These are phyloP conservation scores for Citrullus mucosospermus DNA, from an alignment of 306 rosid species.

Conservation along the genomic window DNA sequence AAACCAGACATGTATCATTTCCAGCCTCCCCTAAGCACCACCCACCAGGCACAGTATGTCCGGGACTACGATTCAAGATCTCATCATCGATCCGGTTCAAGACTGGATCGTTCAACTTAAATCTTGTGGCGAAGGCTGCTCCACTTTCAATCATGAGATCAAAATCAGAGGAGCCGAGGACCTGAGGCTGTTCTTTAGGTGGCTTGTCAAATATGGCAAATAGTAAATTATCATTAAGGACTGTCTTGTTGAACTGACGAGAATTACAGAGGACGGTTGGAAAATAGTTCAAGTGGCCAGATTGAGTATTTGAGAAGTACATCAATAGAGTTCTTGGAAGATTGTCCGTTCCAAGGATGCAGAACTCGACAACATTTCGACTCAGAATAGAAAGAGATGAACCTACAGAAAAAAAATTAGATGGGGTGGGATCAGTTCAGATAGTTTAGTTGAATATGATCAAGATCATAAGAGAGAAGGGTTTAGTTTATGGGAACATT, in stretches of 20 bases:
- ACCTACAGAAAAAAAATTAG: constrained; percentile 35
- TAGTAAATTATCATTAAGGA: constrained; percentile 60
- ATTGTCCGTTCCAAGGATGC: constrained; percentile 72
- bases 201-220: constrained; percentile 28
- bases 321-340: constrained; percentile 75
- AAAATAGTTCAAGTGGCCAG: constrained; percentile 63
- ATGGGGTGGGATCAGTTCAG: constrained; percentile 6
- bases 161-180: constrained; percentile 34
- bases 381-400: constrained; percentile 59
- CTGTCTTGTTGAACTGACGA: constrained; percentile 49
- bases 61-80: constrained; percentile 33
- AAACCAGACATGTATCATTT: constrained; percentile 55
- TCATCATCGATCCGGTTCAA: constrained; percentile 75
- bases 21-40: constrained; percentile 87
- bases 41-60: constrained; percentile 69
- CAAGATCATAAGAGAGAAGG: neutral
- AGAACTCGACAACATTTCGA: constrained; percentile 69
- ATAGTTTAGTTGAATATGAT: neutral
- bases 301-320: constrained; percentile 84
- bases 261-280: constrained; percentile 85
- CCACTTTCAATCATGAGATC: constrained; percentile 56
- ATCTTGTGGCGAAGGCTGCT: constrained; percentile 64
- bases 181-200: constrained; percentile 20
- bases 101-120: constrained; percentile 38
- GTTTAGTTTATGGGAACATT: neutral